Evolutionary conservation across 257 asterid species (phyloP), one percentile per base, ranked within the genome.

Genomic region (Lithospermum erythrorhizon): DNA sequence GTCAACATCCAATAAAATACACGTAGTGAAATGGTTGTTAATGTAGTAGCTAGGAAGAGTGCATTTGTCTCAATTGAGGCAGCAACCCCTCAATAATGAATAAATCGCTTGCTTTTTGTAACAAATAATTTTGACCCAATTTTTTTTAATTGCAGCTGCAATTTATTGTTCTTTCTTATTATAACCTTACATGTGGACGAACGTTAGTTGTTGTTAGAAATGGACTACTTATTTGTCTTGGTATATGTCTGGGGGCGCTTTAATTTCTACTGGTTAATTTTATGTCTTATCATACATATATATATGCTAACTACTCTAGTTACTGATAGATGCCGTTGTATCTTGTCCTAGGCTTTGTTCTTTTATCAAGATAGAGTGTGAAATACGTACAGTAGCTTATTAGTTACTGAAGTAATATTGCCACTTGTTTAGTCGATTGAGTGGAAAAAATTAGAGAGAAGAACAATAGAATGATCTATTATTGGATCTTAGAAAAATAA

Each of bases 11-110:
- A 23, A 7, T 18, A 37, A 35, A 35, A 23, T 53, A 55, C 69
- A 65, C 69, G 63, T 65, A 41, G 5, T 65, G 57, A 47, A 6
- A 22, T 65, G 48, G 63, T 65, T 1, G 63, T 65, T 47, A 24
- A 19, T 47, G 63, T 35, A 57, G 58, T 65, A 57, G 45, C 45
- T 35, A 35, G 69, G 63, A 65, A 65, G 32, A 55, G 49, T 57
- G 63, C 16, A 2, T 18, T 0, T 57, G 63, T 65, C 57, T 47
- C 63, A 65, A 23, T n/a, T 41, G 53, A n/a, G 17, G 47, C 24
- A 23, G 69, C 29, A 41, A 41, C 18, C 18, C 49, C 18, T 41
- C 49, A 65, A 57, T 6, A 65, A 57, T 6, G 49, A 32, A 54
- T 9, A 35, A 65, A 3, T 35, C 55, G 35, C 35, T 65, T 30